phyloP scores from a whole-genome alignment of 495 filamentous ascomycete species.

The Tuber melanosporum region DNA sequence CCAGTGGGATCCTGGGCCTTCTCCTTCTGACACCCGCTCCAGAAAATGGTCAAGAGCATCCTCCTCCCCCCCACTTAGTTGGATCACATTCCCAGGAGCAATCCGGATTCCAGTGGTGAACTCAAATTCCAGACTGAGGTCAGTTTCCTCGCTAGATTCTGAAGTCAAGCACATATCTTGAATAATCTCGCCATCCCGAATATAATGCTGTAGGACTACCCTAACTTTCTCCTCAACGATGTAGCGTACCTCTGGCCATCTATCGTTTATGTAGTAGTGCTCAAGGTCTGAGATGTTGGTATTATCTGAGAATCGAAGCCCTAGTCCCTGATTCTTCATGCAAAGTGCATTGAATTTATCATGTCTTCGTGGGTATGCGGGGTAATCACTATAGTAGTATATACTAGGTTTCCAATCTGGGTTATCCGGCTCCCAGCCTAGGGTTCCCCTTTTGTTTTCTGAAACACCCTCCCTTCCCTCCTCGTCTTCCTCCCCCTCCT shows the following conservation, averaged over 20 bases:
- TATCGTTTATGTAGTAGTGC: background rate
- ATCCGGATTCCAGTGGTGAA: background rate
- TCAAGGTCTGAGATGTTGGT: background rate
- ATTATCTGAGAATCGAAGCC: background rate
- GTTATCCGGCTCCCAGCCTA: background rate
- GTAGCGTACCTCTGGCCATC: background rate
- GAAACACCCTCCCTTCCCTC: background rate
- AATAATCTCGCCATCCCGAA: background rate
- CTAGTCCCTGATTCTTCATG: background rate
- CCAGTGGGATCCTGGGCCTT: background rate
- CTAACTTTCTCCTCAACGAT: background rate
- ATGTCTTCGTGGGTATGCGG: background rate
- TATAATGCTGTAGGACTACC: background rate
- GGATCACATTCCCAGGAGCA: background rate
- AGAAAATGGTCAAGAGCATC: background rate
- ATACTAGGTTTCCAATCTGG: background rate
- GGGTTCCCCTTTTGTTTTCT: background rate
- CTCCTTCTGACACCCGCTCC: background rate
- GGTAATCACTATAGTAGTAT: background rate
- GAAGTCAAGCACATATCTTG: background rate
- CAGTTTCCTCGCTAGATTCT: background rate
- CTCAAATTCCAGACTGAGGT: background rate
- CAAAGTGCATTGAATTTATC: constrained; percentile 2
- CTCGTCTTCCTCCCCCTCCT: background rate
- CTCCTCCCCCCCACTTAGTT: background rate